These are phyloP conservation scores for Globisporangium middletonii DNA, from an alignment of 352 stramenopile species.

Conservation along the genomic window DNA sequence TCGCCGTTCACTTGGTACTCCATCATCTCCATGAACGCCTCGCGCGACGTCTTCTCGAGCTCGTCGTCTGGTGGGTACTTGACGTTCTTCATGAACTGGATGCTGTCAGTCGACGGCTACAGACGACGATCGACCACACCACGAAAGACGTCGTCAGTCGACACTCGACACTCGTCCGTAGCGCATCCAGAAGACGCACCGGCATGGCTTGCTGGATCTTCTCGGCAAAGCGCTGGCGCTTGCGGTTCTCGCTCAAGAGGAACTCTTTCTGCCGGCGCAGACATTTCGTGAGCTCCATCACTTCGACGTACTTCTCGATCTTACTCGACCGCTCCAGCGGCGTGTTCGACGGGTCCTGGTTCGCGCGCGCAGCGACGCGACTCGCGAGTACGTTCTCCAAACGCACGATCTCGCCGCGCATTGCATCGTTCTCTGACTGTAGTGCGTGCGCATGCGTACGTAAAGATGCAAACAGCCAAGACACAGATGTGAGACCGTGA, in stretches of 20 bases:
- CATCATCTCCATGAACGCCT: constrained; percentile 77
- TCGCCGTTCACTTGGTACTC: constrained; percentile 77
- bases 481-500: background rate
- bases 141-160: background rate
- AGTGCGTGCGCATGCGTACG: too few species aligned
- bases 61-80: constrained; percentile 75
- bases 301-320: constrained; percentile 85
- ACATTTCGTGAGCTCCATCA: constrained; percentile 86
- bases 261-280: constrained; percentile 83
- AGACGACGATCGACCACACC: constrained; percentile 1
- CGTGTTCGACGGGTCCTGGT: constrained; percentile 60
- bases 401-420: constrained; percentile 71
- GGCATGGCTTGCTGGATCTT: constrained; percentile 85
- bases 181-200: constrained; percentile 22
- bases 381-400: constrained; percentile 70
- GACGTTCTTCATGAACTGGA: constrained; percentile 88
- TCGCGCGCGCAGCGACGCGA: constrained; percentile 64
- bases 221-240: constrained; percentile 79
- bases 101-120: constrained; percentile 76
- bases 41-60: constrained; percentile 68
- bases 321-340: constrained; percentile 74
- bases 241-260: constrained; percentile 80
- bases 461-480: background rate
- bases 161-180: too few species aligned
- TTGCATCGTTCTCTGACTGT: constrained; percentile 72